Evolutionary conservation across 2,329 filamentous ascomycete genomes (phyloP), one percentile per base, ranked within the genome.

Genomic region (Colletotrichum lentis): DNA sequence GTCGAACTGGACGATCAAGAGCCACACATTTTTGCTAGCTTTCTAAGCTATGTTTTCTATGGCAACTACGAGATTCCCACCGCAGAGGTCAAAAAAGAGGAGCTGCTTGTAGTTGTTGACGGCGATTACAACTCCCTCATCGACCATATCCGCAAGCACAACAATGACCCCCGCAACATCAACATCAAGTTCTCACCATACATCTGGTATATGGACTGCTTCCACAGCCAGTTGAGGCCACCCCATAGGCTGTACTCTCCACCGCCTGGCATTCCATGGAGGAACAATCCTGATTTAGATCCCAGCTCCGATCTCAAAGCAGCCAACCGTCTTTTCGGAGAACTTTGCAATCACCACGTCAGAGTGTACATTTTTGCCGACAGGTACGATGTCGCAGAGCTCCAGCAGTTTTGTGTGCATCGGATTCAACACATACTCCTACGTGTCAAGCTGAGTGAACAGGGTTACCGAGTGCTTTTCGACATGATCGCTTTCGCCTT

Each of bases 321-420:
- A 6, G 49, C n/a, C 14, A 50, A 56, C 8, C 44, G 24, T 0
- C 31, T 43, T 5, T 58, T 57, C 7, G 37, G 20, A 11, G 18
- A 52, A 2, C 14, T 46, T 0, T 46, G 37, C 52, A 8, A 10
- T 7, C 64, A 67, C 2, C 64, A 63, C 11, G n/a, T 67, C 6
- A 56, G 47, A 16, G 6, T 58, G 2, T 67, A 63, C 46, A n/a
- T 41, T 3, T 64, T 67, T 14, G 59, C 59, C 5, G 64, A 67
- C 6, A 35, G n/a, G 11, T 63, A 41, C 37, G 59, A 63, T 12
- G 20, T 58, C 20, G 5, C 37, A 1, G 18, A 53, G 8, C 59
- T 67, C 14, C 39, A 39, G 7, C 24, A 58, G 20, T 37, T 63
- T 0, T 41, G 52, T 27, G 44, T 67, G 0, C 20, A 57, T 18